Evolutionary conservation across 2,329 filamentous ascomycete species (phyloP).

Genomic region (Blastomyces parvus): DNA sequence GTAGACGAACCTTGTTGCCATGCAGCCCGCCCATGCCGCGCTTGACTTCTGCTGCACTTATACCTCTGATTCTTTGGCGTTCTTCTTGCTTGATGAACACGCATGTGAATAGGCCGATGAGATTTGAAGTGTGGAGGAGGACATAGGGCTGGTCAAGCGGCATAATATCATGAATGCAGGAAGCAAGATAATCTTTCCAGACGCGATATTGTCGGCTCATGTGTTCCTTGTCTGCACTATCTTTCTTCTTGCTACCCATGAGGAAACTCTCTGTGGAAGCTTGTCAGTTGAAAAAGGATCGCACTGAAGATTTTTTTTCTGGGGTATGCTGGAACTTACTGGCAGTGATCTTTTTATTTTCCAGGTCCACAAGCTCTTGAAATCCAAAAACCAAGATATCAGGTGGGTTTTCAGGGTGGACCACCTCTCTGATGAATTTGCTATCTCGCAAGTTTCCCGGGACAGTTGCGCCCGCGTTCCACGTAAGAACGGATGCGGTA

Average conservation of each 20-base stretch:
- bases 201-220: constrained; percentile 98
- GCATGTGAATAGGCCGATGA: constrained; percentile 92
- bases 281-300: background rate
- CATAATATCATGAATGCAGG: constrained; percentile 74
- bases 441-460: constrained; percentile 70
- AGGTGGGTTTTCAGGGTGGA: constrained; percentile 66
- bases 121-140: constrained; percentile 74
- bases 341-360: constrained; percentile 96
- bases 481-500: constrained; percentile 73
- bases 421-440: constrained; percentile 68
- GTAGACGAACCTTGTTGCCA: constrained; percentile 65
- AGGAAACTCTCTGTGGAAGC: constrained; percentile 60
- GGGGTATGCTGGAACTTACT: constrained; percentile 43
- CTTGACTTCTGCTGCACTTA: constrained; percentile 78
- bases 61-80: constrained; percentile 63
- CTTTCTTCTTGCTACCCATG: constrained; percentile 58
- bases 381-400: constrained; percentile 95
- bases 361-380: constrained; percentile 94
- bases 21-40: constrained; percentile 91
- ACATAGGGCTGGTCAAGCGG: constrained; percentile 68
- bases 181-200: constrained; percentile 83
- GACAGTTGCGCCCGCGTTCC: constrained; percentile 97
- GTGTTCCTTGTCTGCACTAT: constrained; percentile 63
- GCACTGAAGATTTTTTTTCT: background rate
- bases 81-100: constrained; percentile 82